Base-by-base conservation (phyloP, 176 grass and related monocot genomes). In the Chrysopogon serrulatus region DNA sequence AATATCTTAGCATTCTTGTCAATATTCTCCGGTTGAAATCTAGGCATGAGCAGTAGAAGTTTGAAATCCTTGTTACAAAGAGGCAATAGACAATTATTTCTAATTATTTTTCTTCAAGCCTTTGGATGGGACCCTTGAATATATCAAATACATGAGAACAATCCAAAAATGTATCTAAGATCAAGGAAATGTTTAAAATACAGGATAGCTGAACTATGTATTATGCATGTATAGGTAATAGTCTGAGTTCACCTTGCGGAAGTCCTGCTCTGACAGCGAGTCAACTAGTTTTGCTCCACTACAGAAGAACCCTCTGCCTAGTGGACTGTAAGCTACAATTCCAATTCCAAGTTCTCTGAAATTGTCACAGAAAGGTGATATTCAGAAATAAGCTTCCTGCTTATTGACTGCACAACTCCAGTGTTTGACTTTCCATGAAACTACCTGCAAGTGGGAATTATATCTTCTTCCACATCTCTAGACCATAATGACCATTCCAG, bases 401-500 rank as follows among this genome's bases (percentile, higher is more conserved):
- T 33, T 5, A 33, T 70, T 16, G 4, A 53, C 8, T 48, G 33
- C 5, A 36, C 6, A 40, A 27, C 5, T 26, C 27, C 11, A 63
- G 1, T 40, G 31, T 41, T 42, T 39, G n/a, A 61, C 5, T 45
- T 4, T n/a, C 14, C 35, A 14, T 30, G 14, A 47, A 10, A 16
- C 23, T 79, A 95, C 93, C 87, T 85, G 87, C 94, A 96, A 11
- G 82, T 74, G 1, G 94, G 91, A 16, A 93, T 76, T 28, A 96
- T 87, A 5, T 93, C 86, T 18, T 82, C 42, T 65, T 96, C 91
- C 4, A 83, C 82, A 10, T 96, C 91, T 28, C 94, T 87, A 12
- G 88, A 76, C 93, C 90, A 95, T 14, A 95, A 35, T 34, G 93
- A 90, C 86, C 89, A 95, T 53, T 95, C 93, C 17, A 92, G 48